Evolutionary conservation across 2,329 filamentous ascomycete genomes (phyloP), one percentile per base, ranked within the genome.

Genomic region (Rhynchosporium graminicola): DNA sequence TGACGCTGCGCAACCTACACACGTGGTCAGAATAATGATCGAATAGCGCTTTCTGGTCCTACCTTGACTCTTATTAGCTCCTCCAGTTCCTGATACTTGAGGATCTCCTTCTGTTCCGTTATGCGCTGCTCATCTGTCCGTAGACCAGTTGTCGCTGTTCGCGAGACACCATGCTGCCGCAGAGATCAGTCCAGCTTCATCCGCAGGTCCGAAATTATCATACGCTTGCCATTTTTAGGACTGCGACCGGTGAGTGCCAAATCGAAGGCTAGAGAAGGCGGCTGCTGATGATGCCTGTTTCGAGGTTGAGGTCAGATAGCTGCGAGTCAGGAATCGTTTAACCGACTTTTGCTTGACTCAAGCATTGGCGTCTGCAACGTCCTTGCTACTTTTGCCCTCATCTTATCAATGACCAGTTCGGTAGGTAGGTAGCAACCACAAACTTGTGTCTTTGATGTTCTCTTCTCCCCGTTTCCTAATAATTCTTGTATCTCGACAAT

Each of bases 131-230:
- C 86, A 70, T 90, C 87, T 69, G 89, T 89, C 69, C 83, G 82
- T 71, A 82, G 80, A 65, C 79, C 77, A 60, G 77, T 79, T 70
- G 82, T 80, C 65, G 83, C 81, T 65, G 84, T 82, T 73, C 92
- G 90, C 72, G 90, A 85, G 75, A 96, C 83, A 74, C 91, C 92
- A 83, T 97, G 93, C 92, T 97, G 78, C 65, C 63, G 60, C 40
- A 67, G 64, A 65, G 58, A 69, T 71, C 73, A 74, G 73, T 67
- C 63, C 62, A 64, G 63, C 56, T 68, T 60, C 64, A 57, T 61
- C 56, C 67, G 59, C 64, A 57, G 62, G 47, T 60, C 47, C 59
- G 38, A n/a, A 55, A 51, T 59, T 48, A 57, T 63, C 71, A 70
- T 76, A 76, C 75, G 68, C 74, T 77, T 67, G 74, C 73, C 75